Percentiles rank a stretch among this genome's conserved stretches.
These are phyloP conservation scores for Neonectria ditissima DNA, from an alignment of 2,329 filamentous ascomycete species.

Conservation along the genomic window DNA sequence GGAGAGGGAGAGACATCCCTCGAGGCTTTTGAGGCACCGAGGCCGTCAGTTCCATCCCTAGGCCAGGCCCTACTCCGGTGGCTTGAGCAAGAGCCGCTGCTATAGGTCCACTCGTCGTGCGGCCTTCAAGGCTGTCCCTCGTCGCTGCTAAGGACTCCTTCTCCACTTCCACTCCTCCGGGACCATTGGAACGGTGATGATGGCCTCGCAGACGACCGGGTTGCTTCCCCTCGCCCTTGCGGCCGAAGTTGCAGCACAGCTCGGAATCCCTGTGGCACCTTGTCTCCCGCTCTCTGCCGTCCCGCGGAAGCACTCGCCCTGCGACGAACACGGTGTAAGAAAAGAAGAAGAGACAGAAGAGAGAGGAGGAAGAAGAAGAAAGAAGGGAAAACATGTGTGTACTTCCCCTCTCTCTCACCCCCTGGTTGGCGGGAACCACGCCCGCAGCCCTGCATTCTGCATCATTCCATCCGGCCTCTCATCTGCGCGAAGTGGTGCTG, in stretches of 20 bases:
- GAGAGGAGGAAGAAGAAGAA: too few species aligned
- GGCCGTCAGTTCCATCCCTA: not conserved
- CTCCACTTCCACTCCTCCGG: slow-evolving; percentile 28
- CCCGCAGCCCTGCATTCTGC: not conserved
- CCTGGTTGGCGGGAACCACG: not conserved
- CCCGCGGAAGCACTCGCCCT: not conserved
- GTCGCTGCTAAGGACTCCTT: not conserved
- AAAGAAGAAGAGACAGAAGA: too few species aligned
- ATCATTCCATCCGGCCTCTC: slow-evolving; percentile 9
- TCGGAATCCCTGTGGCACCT: not conserved
- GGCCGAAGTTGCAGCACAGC: too few species aligned
- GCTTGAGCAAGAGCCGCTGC: not conserved
- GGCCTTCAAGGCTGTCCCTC: slow-evolving; percentile 14
- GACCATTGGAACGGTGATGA: slow-evolving; percentile 16
- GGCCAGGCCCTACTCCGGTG: not conserved
- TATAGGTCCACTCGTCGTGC: not conserved
- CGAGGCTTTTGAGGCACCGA: not conserved
- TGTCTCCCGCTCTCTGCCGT: not conserved
- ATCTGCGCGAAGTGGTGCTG: slow-evolving; percentile 1
- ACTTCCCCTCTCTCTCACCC: not conserved
- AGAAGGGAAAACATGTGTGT: not conserved
- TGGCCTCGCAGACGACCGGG: slow-evolving; percentile 17
- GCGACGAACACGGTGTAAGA: slow-evolving; percentile 18
- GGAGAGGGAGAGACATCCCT: too few species aligned
- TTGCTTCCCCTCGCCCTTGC: too few species aligned